Evolutionary conservation across 2,329 filamentous ascomycete species (phyloP).

Genomic region (Aureobasidium sp.): DNA sequence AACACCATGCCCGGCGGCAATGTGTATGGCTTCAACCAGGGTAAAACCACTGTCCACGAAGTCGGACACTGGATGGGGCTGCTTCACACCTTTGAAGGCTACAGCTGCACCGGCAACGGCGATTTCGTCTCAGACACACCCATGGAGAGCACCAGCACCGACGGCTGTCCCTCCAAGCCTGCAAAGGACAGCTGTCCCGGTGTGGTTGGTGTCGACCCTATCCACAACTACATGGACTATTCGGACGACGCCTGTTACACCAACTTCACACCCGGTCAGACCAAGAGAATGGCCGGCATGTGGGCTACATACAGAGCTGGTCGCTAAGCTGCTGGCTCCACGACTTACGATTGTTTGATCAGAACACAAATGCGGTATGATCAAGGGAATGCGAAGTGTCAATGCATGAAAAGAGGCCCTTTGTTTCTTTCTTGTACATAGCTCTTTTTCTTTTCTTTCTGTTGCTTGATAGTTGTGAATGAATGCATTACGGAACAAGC

Average conservation of each 20-base stretch:
- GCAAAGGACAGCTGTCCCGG: slow-evolving; percentile 46
- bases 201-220: slow-evolving; percentile 42
- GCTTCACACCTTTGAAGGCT: slow-evolving; percentile 42
- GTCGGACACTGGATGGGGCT: slow-evolving; percentile 44
- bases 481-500: slow-evolving; percentile 5
- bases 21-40: slow-evolving; percentile 43
- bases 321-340: slow-evolving; percentile 20
- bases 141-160: slow-evolving; percentile 39
- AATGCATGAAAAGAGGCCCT: not conserved
- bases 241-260: slow-evolving; percentile 50
- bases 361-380: no score
- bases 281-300: slow-evolving; percentile 45
- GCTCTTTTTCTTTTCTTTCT: not conserved
- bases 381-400: not conserved
- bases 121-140: slow-evolving; percentile 42
- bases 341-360: no score
- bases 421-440: slow-evolving; percentile 2
- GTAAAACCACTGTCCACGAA: slow-evolving; percentile 43
- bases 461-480: not conserved
- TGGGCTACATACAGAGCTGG: slow-evolving; percentile 40
- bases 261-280: slow-evolving; percentile 45
- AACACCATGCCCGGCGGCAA: slow-evolving; percentile 49
- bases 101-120: slow-evolving; percentile 38
- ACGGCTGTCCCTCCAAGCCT: slow-evolving; percentile 45
- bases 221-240: slow-evolving; percentile 58